phyloP scores from a whole-genome alignment of 169 alveolate species.

The Plasmodium gonderi region DNA sequence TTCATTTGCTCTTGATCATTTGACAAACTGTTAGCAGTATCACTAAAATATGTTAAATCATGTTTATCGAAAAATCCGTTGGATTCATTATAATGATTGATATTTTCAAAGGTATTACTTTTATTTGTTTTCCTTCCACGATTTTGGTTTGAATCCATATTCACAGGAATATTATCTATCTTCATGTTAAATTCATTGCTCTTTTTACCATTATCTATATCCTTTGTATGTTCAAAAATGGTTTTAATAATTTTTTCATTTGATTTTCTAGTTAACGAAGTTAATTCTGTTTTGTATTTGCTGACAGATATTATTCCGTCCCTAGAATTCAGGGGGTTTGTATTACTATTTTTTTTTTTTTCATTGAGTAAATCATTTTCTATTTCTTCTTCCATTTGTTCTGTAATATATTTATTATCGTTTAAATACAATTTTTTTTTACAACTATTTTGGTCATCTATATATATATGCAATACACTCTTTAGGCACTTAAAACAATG shows the following conservation, averaged over 20 bases:
- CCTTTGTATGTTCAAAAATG: constrained; percentile 39
- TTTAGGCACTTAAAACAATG: constrained; percentile 71
- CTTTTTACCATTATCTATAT: neutral
- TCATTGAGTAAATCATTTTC: constrained; percentile 49
- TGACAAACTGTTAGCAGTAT: neutral
- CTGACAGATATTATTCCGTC: constrained; percentile 63
- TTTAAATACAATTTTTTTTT: constrained; percentile 6
- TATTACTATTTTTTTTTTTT: neutral
- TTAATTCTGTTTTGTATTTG: constrained; percentile 47
- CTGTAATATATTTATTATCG: constrained; percentile 37
- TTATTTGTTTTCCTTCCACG: neutral
- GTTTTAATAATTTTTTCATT: constrained; percentile 68
- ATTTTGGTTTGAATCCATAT: no score
- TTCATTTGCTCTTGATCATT: neutral
- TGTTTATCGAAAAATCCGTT: neutral
- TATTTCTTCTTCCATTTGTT: constrained; percentile 50
- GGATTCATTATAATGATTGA: neutral
- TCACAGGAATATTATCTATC: neutral
- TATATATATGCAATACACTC: constrained; percentile 73
- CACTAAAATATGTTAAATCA: neutral
- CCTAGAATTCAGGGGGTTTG: neutral
- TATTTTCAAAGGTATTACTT: constrained; percentile 7
- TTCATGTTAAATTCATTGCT: neutral
- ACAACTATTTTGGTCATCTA: constrained; percentile 27
- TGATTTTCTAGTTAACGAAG: constrained; percentile 39